Evolutionary conservation across 139 green algal species (phyloP).

Genomic region (Gonium pectorale): DNA sequence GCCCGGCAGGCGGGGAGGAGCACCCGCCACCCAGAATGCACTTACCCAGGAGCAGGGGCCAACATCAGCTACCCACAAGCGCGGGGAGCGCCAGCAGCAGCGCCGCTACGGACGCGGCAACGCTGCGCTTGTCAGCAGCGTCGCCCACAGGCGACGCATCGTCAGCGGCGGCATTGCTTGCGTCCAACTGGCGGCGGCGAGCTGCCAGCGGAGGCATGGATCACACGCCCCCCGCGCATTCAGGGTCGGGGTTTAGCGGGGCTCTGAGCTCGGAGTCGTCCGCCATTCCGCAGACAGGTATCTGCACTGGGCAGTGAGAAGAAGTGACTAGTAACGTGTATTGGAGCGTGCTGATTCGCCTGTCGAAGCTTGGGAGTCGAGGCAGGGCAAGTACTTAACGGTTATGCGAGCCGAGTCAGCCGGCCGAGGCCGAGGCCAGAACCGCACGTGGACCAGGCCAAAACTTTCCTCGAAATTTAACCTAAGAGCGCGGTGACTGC

Average conservation of each 20-base stretch:
- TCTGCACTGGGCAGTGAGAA: not conserved
- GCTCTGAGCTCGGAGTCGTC: slow-evolving; percentile 6
- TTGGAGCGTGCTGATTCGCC: too few relatives aligned
- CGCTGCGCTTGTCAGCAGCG: not conserved
- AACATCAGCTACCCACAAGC: slow-evolving; percentile 80
- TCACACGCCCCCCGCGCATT: slow-evolving; percentile 25
- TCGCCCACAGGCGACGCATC: not conserved
- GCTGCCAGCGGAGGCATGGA: slow-evolving; percentile 37
- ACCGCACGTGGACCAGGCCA: not conserved
- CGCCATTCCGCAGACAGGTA: not conserved
- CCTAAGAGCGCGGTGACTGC: too few relatives aligned
- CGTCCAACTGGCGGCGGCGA: not conserved
- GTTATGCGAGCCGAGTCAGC: not conserved
- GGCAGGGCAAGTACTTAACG: not conserved
- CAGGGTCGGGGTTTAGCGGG: slow-evolving; percentile 2
- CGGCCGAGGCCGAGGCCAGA: not conserved
- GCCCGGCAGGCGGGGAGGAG: too few relatives aligned
- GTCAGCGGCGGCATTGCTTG: not conserved
- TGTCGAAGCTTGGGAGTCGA: not conserved
- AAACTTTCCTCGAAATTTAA: not conserved
- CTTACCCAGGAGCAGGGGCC: slow-evolving; percentile 70
- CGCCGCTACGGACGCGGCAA: slow-evolving; percentile 33
- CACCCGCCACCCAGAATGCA: not conserved
- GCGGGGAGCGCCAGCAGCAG: slow-evolving; percentile 68
- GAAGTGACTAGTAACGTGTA: not conserved